Conservation (phyloP, 106 monocot genomes). For the Allium cepa region DNA sequence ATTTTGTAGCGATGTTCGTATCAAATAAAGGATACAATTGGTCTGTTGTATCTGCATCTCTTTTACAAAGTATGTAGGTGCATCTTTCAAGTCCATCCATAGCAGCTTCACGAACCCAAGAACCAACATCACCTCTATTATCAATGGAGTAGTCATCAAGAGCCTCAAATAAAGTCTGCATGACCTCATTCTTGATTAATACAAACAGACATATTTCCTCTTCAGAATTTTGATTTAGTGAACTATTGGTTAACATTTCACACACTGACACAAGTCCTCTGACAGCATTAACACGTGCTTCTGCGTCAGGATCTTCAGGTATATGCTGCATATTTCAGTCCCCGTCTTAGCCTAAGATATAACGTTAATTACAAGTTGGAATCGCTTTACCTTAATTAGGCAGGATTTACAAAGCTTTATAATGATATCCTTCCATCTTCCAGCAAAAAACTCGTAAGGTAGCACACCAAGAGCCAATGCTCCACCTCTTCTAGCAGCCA, state of each 20-base stretch:
- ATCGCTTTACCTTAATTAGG: conserved; percentile 51
- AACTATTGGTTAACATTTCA: conserved; percentile 56
- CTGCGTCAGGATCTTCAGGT: conserved; percentile 88
- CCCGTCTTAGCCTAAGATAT: too few relatives aligned
- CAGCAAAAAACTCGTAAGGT: conserved; percentile 52
- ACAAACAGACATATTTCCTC: conserved; percentile 39
- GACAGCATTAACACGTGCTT: conserved; percentile 88
- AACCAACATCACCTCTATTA: conserved; percentile 99
- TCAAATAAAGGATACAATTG: conserved; percentile 34
- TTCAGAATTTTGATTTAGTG: conserved; percentile 14
- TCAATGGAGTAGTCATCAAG: conserved; percentile 95
- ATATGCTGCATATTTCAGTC: conserved; percentile 38
- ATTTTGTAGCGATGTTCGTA: conserved; percentile 39
- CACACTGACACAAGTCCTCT: conserved; percentile 66
- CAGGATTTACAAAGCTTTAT: conserved; percentile 62
- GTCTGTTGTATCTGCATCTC: conserved; percentile 26
- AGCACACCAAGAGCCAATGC: conserved; percentile 85
- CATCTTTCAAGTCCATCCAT: conserved; percentile 81
- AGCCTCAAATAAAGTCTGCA: conserved; percentile 62
- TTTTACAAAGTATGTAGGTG: conserved; percentile 60
- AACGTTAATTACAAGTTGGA: too few relatives aligned
- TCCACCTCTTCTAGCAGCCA: conserved; percentile 93
- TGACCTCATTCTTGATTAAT: conserved; percentile 63
- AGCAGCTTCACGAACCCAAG: conserved; percentile 97
- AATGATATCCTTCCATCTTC: conserved; percentile 48